phyloP scores from a whole-genome alignment of 352 stramenopile species.

The Globisporangium okanoganense region DNA sequence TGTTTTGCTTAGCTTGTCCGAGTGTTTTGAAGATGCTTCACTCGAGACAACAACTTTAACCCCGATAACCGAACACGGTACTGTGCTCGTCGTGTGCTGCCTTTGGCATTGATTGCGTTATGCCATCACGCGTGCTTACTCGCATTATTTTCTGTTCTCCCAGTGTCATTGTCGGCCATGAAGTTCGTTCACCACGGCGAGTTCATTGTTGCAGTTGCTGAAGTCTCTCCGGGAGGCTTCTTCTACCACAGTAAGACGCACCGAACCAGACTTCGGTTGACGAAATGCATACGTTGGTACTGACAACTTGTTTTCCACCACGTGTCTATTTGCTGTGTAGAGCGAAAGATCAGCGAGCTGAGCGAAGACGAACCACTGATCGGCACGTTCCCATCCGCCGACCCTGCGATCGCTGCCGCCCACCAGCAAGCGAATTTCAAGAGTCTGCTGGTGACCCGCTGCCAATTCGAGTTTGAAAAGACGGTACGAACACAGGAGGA shows the following conservation, averaged over 20 bases:
- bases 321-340: constrained; percentile 19
- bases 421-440: constrained; percentile 63
- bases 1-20: constrained; percentile 16
- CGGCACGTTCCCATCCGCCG: constrained; percentile 52
- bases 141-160: background rate
- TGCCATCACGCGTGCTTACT: background rate
- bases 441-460: constrained; percentile 67
- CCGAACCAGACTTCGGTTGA: background rate
- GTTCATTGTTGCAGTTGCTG: constrained; percentile 40
- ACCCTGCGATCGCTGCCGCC: constrained; percentile 44
- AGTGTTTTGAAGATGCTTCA: constrained; percentile 38
- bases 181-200: constrained; percentile 35
- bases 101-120: background rate
- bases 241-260: constrained; percentile 50
- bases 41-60: constrained; percentile 6
- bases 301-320: background rate
- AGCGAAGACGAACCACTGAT: constrained; percentile 60
- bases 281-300: background rate
- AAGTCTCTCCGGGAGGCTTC: constrained; percentile 39
- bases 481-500: constrained; percentile 35
- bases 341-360: constrained; percentile 46
- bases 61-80: constrained; percentile 29
- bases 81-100: background rate
- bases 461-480: constrained; percentile 83
- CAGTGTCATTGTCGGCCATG: constrained; percentile 26